Conservation (phyloP, 768 basidiomycete genomes). For the Tylopilus subfusipes region DNA sequence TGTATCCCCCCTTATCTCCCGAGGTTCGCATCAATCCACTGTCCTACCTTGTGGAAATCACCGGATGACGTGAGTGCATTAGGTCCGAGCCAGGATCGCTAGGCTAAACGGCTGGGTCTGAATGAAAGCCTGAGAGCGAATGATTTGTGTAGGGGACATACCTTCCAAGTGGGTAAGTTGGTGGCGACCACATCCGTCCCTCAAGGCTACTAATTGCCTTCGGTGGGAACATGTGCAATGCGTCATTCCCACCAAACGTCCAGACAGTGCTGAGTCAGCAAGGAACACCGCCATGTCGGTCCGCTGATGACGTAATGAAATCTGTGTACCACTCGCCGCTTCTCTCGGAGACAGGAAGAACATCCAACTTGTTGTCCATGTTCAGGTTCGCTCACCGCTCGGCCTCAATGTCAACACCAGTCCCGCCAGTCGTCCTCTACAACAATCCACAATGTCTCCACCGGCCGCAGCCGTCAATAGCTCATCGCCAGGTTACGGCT, state of each 20-base stretch:
- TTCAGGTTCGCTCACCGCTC: not conserved
- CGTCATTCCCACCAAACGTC: slow-evolving; percentile 3
- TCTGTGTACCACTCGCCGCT: not conserved
- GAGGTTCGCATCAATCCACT: slow-evolving; percentile 14
- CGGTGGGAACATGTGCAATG: slow-evolving; percentile 8
- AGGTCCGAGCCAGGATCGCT: slow-evolving; percentile 7
- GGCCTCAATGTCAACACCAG: no score
- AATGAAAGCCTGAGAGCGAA: slow-evolving; percentile 12
- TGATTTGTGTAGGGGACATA: not conserved
- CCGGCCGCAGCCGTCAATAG: not conserved
- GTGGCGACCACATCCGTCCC: not conserved
- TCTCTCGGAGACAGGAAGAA: not conserved
- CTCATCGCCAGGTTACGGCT: not conserved
- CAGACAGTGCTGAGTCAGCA: not conserved
- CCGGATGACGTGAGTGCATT: slow-evolving; percentile 14
- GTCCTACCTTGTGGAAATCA: slow-evolving; percentile 21
- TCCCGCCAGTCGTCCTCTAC: not conserved
- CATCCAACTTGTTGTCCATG: no score
- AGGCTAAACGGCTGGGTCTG: not conserved
- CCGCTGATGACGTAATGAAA: slow-evolving; percentile 13
- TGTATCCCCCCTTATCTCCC: slow-evolving; percentile 21
- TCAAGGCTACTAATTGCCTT: not conserved
- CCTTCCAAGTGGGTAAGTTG: slow-evolving; percentile 1
- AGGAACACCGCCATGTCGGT: not conserved
- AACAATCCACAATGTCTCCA: not conserved